Base-by-base conservation (phyloP, 139 green algal species). In the Ulvella scutata region DNA sequence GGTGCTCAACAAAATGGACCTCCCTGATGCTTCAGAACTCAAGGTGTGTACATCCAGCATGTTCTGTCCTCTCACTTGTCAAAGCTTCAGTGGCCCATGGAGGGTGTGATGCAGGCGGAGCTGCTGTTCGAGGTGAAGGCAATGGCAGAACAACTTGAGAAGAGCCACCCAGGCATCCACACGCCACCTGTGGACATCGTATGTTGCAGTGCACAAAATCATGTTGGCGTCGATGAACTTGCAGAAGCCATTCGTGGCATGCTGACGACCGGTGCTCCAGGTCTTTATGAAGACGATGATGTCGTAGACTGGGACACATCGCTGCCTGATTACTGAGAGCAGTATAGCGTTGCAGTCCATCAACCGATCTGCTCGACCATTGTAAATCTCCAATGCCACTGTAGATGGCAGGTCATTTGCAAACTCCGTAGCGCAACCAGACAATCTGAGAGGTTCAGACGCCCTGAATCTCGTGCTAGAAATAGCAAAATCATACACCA, bases 1-100 rank as follows among this genome's bases (percentile, higher is more conserved):
- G 62, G 87, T 83, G 4, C 83, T 97, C 10, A 97, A 96, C 80
- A 97, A 96, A 79, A 82, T 91, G 43, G 92, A 97, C 81, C 73
- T 92, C 33, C 60, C 72, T 43, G 67, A 77, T 39, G 76, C 73
- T 6, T 6, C 10, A 26, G 51, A 31, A 26, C 51, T 67, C n/a
- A n/a, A 29, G 51, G 51, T 3, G 51, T 67, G 51, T 20, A 20
- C 40, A 59, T 17, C 40, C 17, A 20, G 40, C 40, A 59, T 59
- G 40, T 59, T 59, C 40, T 59, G 40, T 59, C 17, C 21, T 59
- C 17, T 20, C 40, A 20, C 17, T 17, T 17, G 40, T 20, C 21
- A 26, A 67, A 10, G 31, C 51, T 67, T n/a, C 20, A 26, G 51
- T 34, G 51, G 51, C 9, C 10, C 17, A 20, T 1, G 9, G 31